Evolutionary conservation across 495 filamentous ascomycete species (phyloP), one percentile per base, ranked within the genome.

Genomic region (Mytilinidion resinicola): DNA sequence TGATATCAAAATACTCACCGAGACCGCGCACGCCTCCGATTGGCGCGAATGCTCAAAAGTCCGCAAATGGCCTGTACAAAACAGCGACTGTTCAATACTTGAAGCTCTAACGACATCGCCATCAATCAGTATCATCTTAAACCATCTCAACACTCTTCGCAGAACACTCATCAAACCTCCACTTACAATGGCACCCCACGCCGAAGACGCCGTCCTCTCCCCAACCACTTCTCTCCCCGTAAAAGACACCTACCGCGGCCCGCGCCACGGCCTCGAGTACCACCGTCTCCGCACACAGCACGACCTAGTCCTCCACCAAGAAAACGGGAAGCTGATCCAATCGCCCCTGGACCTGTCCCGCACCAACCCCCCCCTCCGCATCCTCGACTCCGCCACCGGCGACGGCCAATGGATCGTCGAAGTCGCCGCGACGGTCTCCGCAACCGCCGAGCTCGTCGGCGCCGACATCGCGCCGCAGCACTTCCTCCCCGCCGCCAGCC

Each of bases 331-430:
- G 25, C 34, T 57, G 0, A 39, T 57, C 34, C 46, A 49, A 21
- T 44, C 43, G 2, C 55, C 55, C 9, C 5, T 59, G 4, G 34
- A 49, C 38, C 21, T 36, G 3, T 10, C 50, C 4, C 25, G 25
- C 25, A 30, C 3, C 25, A 34, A 0, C 8, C 65, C 87, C 25
- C 79, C 84, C 44, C 61, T 87, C 17, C 78, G 73, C 4, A 69
- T 88, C 19, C 73, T 88, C 1, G 85, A 88, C 57, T 87, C 85
- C 6, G 57, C 57, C 0, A 60, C 50, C 1, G 57, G 50, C 17
- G 57, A 53, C 19, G 57, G 57, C 33, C 19, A 53, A 9, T 60
- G 57, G 57, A 49, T 60, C 11, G 49, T 47, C 10, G 49, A 51
- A 30, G 21, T 47, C 30, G 39, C 30, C n/a, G 21, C 25, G 0